phyloP scores from a whole-genome alignment of 163 green algal genomes.

The Coccomyxa subellipsoidea region DNA sequence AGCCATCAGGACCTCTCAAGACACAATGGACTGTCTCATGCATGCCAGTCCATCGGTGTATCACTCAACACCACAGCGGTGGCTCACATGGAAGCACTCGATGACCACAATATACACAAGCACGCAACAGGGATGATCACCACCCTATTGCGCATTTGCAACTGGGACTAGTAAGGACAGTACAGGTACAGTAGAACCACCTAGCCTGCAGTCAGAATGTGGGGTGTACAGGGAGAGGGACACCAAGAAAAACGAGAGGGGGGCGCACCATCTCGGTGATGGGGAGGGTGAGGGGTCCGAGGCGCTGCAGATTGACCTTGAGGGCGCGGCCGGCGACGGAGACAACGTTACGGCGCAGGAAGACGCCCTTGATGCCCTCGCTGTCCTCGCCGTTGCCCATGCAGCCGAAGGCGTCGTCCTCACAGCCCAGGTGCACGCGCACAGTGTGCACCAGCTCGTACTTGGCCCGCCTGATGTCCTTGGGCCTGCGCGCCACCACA shows the following conservation, averaged over 20 bases:
- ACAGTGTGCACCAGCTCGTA: conserved; percentile 54
- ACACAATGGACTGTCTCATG: too few species aligned
- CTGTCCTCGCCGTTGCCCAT: conserved; percentile 16
- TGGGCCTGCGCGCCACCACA: conserved; percentile 17
- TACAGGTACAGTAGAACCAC: too few species aligned
- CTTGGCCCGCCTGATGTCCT: conserved; percentile 38
- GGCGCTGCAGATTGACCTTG: conserved; percentile 15
- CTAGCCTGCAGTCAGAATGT: too few species aligned
- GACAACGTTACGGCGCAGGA: conserved; percentile 24
- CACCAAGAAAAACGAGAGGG: background rate
- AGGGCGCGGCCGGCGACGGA: conserved; percentile 18
- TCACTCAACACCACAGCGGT: too few species aligned
- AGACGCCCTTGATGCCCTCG: conserved; percentile 21
- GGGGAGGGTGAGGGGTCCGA: conserved; percentile 17
- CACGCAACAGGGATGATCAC: too few species aligned
- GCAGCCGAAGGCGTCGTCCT: conserved; percentile 64
- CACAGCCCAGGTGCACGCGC: conserved; percentile 64
- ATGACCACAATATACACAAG: too few species aligned
- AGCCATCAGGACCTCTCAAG: too few species aligned
- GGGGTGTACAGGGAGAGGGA: background rate
- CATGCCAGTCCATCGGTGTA: too few species aligned
- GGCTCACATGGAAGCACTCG: too few species aligned
- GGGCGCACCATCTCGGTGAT: conserved; percentile 16
- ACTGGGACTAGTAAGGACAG: too few species aligned
- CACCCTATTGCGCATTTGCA: too few species aligned